phyloP scores from a whole-genome alignment of 768 basidiomycete species.

The Leccinum subgranulosum region DNA sequence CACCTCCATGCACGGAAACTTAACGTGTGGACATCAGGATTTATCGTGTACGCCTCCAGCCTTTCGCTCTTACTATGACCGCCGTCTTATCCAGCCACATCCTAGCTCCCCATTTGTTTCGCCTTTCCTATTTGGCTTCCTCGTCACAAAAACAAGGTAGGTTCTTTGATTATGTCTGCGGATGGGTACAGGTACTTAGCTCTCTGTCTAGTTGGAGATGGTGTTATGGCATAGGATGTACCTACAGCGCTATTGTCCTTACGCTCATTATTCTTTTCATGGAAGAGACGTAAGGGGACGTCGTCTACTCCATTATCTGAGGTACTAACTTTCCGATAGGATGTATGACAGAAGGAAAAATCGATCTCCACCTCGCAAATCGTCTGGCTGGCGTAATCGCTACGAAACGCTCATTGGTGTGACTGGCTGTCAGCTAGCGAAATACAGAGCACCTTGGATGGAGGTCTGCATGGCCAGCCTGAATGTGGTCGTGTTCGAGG shows the following conservation, averaged over 20 bases:
- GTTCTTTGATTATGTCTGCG: background rate
- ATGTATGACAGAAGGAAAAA: slow-evolving; percentile 46
- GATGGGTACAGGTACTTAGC: background rate
- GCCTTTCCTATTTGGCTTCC: slow-evolving; percentile 30
- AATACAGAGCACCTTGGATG: slow-evolving; percentile 42
- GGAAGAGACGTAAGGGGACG: slow-evolving; percentile 45
- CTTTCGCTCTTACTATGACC: slow-evolving; percentile 26
- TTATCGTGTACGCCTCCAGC: slow-evolving; percentile 48
- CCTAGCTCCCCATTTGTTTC: slow-evolving; percentile 29
- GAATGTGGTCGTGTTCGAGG: slow-evolving; percentile 42
- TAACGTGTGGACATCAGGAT: slow-evolving; percentile 53
- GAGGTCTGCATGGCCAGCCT: slow-evolving; percentile 33
- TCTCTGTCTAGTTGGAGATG: slow-evolving; percentile 39
- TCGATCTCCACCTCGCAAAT: slow-evolving; percentile 26
- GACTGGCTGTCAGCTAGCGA: slow-evolving; percentile 44
- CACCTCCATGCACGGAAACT: slow-evolving; percentile 51
- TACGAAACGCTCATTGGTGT: slow-evolving; percentile 48
- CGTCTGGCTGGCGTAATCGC: slow-evolving; percentile 36
- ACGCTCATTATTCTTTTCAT: slow-evolving; percentile 42
- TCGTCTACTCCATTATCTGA: background rate
- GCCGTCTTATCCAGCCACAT: slow-evolving; percentile 20
- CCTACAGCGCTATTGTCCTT: slow-evolving; percentile 46
- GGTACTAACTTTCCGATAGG: slow-evolving; percentile 22
- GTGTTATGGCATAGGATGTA: slow-evolving; percentile 52
- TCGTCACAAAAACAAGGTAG: slow-evolving; percentile 25